phyloP scores from a whole-genome alignment of 805 yeast species.

The Maudiozyma turicensis region DNA sequence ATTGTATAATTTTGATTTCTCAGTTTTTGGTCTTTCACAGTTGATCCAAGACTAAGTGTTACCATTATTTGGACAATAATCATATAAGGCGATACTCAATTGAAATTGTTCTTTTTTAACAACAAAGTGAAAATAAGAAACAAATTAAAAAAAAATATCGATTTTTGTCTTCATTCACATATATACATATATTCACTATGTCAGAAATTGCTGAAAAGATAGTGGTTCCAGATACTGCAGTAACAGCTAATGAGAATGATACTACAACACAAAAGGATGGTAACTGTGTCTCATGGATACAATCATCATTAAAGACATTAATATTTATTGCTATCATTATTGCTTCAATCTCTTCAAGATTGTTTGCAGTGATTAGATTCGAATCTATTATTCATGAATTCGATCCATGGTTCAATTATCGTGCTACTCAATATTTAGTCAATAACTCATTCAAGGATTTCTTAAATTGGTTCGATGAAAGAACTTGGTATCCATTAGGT shows the following conservation, averaged over 20 bases:
- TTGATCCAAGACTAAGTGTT: no score
- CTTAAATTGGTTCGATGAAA: slow-evolving; percentile 95
- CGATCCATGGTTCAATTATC: slow-evolving; percentile 92
- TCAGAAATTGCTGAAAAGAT: not conserved
- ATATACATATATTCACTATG: not conserved
- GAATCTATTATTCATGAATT: slow-evolving; percentile 97
- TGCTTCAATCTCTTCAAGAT: slow-evolving; percentile 85
- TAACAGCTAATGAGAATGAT: not conserved
- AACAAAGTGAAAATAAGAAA: no score
- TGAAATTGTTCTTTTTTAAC: no score
- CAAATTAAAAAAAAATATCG: no score
- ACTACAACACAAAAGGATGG: not conserved
- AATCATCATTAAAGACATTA: slow-evolving; percentile 40
- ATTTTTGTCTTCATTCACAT: not conserved
- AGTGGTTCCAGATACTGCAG: not conserved
- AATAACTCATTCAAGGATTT: slow-evolving; percentile 79
- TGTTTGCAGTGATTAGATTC: slow-evolving; percentile 92
- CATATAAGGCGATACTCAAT: no score
- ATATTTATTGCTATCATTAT: slow-evolving; percentile 74
- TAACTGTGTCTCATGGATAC: slow-evolving; percentile 8
- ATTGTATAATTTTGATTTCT: no score
- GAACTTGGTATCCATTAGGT: slow-evolving; percentile 98
- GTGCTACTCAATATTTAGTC: slow-evolving; percentile 92
- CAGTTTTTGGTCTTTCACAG: no score
- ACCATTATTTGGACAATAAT: no score